A percentile compares a stretch with the other conserved stretches of the same genome.
Conservation (phyloP, 2,329 filamentous ascomycete genomes). For the Aspergillus udagawae region DNA sequence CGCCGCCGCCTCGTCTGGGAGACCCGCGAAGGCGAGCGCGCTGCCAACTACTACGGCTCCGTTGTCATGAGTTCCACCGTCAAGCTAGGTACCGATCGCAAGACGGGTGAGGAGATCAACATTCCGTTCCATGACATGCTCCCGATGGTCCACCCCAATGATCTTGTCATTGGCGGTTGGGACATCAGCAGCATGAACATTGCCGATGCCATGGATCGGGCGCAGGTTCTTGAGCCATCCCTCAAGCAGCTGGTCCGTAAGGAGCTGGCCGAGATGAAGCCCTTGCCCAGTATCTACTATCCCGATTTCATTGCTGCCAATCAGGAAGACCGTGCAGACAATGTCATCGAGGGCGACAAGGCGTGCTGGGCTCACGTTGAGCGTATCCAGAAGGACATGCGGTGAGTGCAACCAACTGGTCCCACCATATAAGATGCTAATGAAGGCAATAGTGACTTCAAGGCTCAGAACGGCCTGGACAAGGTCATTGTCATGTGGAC, state of each 20-base stretch:
- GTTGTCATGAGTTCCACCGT: conserved; percentile 95
- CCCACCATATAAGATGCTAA: conserved; percentile 4
- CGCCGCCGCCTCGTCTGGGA: conserved; percentile 83
- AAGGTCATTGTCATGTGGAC: conserved; percentile 98
- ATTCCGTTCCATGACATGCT: conserved; percentile 92
- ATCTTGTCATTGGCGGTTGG: conserved; percentile 93
- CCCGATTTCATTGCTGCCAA: conserved; percentile 99
- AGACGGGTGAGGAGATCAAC: conserved; percentile 85
- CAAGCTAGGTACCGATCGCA: conserved; percentile 85
- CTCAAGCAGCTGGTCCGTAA: conserved; percentile 87
- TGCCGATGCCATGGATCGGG: conserved; percentile 89
- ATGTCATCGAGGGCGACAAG: conserved; percentile 77
- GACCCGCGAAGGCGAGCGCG: conserved; percentile 79
- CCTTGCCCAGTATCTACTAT: conserved; percentile 94
- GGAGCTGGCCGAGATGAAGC: conserved; percentile 85
- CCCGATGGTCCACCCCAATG: conserved; percentile 96
- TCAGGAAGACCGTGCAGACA: conserved; percentile 94
- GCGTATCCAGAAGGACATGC: conserved; percentile 88
- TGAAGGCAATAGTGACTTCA: conserved; percentile 66
- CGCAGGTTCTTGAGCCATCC: conserved; percentile 89
- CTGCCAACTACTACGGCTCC: conserved; percentile 97
- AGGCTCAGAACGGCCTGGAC: conserved; percentile 76
- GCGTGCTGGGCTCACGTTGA: conserved; percentile 85
- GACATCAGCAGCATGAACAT: conserved; percentile 92
- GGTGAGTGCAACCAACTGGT: conserved; percentile 45